A percentile compares a stretch with the other conserved stretches of the same genome.
Conservation (phyloP, 192 early-diverging fungal species). For the Hyaloraphidium curvatum region DNA sequence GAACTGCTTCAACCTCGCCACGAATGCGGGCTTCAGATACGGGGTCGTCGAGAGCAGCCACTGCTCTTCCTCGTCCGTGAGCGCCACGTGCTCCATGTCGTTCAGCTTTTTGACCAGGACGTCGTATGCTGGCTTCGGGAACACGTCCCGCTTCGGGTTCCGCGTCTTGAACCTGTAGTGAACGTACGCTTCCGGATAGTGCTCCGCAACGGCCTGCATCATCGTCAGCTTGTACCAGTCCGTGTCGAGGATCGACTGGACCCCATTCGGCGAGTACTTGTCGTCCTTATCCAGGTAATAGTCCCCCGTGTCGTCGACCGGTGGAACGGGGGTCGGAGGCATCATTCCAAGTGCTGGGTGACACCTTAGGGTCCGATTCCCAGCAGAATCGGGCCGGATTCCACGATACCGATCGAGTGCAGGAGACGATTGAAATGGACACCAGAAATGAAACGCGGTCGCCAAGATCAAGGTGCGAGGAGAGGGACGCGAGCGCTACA, state of each 20-base stretch:
- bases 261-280: background rate
- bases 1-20: constrained; percentile 36
- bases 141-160: constrained; percentile 14
- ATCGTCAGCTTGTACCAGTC: constrained; percentile 72
- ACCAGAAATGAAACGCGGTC: too few species aligned
- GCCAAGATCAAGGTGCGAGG: too few species aligned
- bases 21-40: constrained; percentile 32
- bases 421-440: too few species aligned
- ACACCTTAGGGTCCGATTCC: too few species aligned
- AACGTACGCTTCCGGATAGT: constrained; percentile 36
- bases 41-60: constrained; percentile 22
- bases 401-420: too few species aligned
- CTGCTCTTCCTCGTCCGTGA: constrained; percentile 18
- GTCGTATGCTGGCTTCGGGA: constrained; percentile 21
- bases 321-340: too few species aligned
- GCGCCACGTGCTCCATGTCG: constrained; percentile 22
- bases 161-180: constrained; percentile 50
- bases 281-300: background rate
- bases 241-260: constrained; percentile 42
- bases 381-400: too few species aligned
- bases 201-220: constrained; percentile 54
- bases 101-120: constrained; percentile 23
- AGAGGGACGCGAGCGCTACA: too few species aligned
- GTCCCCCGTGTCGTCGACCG: too few species aligned
- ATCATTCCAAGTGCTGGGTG: too few species aligned